These are phyloP conservation scores for Chondrus crispus DNA, from an alignment of 23 red algal genomes.

Conservation along the genomic window DNA sequence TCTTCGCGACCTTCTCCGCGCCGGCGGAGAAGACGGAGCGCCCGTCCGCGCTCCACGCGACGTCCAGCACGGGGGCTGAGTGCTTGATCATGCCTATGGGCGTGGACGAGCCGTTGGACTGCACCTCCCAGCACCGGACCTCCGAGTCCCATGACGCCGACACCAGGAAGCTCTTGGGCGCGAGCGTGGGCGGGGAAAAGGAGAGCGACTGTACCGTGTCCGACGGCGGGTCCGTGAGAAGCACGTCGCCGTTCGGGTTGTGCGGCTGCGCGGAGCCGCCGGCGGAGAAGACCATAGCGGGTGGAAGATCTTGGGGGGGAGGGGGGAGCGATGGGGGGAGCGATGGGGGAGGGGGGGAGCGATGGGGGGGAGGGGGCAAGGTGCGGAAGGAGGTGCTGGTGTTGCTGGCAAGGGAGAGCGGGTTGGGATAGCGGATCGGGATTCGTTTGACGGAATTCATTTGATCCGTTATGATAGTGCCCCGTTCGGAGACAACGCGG, in stretches of 20 bases:
- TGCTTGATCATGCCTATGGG: constrained; percentile 85
- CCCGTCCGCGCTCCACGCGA: constrained; percentile 80
- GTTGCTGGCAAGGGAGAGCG: no score
- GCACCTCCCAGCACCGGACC: constrained; percentile 92
- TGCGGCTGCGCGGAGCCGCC: constrained; percentile 18
- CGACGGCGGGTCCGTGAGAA: constrained; percentile 82
- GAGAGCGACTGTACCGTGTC: constrained; percentile 87
- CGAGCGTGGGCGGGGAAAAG: constrained; percentile 89
- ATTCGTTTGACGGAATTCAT: no score
- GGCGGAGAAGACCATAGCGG: constrained; percentile 26
- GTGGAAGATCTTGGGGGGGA: no score
- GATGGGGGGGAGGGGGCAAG: no score
- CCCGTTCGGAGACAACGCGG: no score
- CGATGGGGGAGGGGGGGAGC: no score
- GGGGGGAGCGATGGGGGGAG: no score
- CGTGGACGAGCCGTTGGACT: constrained; percentile 64
- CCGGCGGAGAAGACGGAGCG: constrained; percentile 84
- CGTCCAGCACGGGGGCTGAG: constrained; percentile 79
- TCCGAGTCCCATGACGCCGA: constrained; percentile 94
- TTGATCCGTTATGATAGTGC: no score
- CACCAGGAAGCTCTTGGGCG: constrained; percentile 81
- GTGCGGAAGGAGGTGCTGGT: no score
- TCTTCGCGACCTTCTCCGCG: constrained; percentile 77
- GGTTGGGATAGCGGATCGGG: no score
- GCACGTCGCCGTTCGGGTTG: constrained; percentile 95